Evolutionary conservation across 139 green algal species (phyloP), one percentile per base, ranked within the genome.

Genomic region (Deuterostichococcus epilithicus): DNA sequence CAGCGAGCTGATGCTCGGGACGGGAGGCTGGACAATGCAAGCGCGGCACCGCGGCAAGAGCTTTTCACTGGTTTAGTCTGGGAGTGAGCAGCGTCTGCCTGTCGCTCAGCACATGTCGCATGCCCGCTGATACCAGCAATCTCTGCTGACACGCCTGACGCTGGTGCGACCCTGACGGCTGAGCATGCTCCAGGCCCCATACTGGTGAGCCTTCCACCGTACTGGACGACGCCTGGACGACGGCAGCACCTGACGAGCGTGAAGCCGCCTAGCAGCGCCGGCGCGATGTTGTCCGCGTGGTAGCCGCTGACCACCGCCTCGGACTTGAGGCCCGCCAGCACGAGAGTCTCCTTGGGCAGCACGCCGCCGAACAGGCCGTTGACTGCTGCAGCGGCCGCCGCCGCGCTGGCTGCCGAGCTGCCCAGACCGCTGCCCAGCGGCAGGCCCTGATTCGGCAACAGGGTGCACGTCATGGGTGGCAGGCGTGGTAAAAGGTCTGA

Each of bases 241-340:
- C 15, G 28, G 6, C 28, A 45, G 28, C 76, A 94, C 86, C 91
- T 84, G 71, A 98, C 86, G 28, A 99, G 88, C 13, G 98, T 86
- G 82, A 99, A 99, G 30, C 95, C 95, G 3, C 95, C 95, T 42
- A 98, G 75, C 28, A 99, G 67, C 0, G 95, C 89, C 33, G 95
- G 95, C 0, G 88, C 95, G 44, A 99, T 89, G 83, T 99, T 99
- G 83, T 99, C 95, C 1, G 95, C 95, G 76, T 99, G 95, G 85
- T 98, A 99, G 18, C 95, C 95, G 75, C 87, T 95, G 35, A 98
- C 95, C 6, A 86, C 80, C 13, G 93, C 93, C 79, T 98, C 95
- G 33, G 84, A 88, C n/a, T 82, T 78, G 13, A 98, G 85, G 0
- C 94, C 94, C 30, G 95, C 89, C 25, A 84, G 75, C 5, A 98